Evolutionary conservation across 2,329 filamentous ascomycete genomes (phyloP), one percentile per base, ranked within the genome.

Genomic region (Nothomitra cinnamomea): DNA sequence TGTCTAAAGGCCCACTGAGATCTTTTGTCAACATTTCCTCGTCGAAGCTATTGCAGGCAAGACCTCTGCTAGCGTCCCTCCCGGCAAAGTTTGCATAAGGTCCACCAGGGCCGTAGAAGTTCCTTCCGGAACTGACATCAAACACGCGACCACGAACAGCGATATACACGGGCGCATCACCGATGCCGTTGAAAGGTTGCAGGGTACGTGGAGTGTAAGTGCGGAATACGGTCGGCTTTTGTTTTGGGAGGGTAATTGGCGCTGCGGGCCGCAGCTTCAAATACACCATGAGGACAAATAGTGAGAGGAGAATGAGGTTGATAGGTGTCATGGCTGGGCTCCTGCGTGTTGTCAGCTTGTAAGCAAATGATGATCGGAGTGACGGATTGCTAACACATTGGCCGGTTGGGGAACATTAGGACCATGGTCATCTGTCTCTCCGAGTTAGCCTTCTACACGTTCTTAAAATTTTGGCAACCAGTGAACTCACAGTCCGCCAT

Each of bases 51-150:
- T 89, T 87, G 67, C 79, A 86, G 1, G 92, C 90, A 56, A 98
- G 71, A 1, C 92, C 92, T 52, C 90, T 77, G 58, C 79, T 87
- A 19, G 92, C 92, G 68, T 98, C 92, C 40, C 89, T 75, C 0
- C 92, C 92, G 0, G 92, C 92, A 65, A 98, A 98, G 71, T 96
- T 96, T 67, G 83, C 82, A 67, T 98, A 98, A 1, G 90, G 88
- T 0, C 90, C 90, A 12, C 88, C 89, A 19, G 92, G 92, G 2
- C 92, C 92, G 70, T 98, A 98, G 69, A 96, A 96, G 72, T 94
- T 89, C 63, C 83, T 79, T 22, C 92, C 90, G 13, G 80, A 72
- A 0, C 82, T 80, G 22, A 96, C 90, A 65, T 98, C 92, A 66
- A 95, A 96, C 58, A 96, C 83, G 51, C 80, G 81, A 52, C 92